Base-by-base conservation (phyloP, 371 early-diverging fungal genomes). In the Lichtheimia corymbifera region DNA sequence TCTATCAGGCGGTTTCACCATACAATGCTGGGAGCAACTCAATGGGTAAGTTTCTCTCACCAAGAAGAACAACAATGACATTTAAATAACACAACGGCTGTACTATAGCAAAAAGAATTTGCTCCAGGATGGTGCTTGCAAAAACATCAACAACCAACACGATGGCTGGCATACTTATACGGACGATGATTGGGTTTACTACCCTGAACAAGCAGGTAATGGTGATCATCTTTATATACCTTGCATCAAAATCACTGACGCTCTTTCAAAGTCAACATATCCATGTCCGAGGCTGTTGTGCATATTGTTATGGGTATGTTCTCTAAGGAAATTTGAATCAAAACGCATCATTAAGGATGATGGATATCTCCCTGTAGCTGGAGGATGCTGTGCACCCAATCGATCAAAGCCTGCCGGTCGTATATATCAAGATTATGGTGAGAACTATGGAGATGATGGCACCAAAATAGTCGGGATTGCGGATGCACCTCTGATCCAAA, bases 321-420 rank as follows among this genome's bases (percentile, higher is more conserved):
- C 18, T n/a, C 4, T 15, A 24, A 4, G 20, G 7, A 50, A 9
- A 47, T 41, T n/a, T 13, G 0, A 50, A 51, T 42, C 18, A 4
- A 4, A 11, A 58, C 25, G 52, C 25, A 2, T 6, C 9, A 35
- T 35, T 35, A 11, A 35, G 20, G 27, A 18, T 22, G 5, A 44
- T 43, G 44, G 17, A 22, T n/a, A n/a, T n/a, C n/a, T 25, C 42
- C 64, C 12, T 45, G 7, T 35, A 72, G 80, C 77, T 11, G 80
- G 80, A 18, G 80, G 80, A 2, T 80, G 80, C 41, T 73, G 73
- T 43, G 80, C 72, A 17, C 80, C 77, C 7, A 77, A 70, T 55
- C 68, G 77, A 18, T 52, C 53, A 11, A 77, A 77, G 24, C 60
- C 66, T 13, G 68, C 69, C 11, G 74, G 60, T 11, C 64, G 59